Conservation (phyloP, 306 rosid genomes). For the Bauhinia variegata region DNA sequence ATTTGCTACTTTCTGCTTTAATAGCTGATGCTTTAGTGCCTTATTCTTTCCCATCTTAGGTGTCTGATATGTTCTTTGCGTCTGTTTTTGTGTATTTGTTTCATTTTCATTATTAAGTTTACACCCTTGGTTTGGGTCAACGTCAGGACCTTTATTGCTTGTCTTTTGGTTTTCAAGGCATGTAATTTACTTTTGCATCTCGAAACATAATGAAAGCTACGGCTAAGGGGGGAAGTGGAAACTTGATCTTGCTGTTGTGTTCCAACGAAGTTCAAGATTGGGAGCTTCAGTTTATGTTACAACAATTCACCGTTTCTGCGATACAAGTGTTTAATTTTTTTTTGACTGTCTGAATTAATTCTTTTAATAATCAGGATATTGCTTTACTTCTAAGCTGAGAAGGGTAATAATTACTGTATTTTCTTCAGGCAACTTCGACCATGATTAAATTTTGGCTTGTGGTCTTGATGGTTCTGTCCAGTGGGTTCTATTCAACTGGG, state of each 20-base stretch:
- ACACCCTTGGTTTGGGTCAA: not conserved
- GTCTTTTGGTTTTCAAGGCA: slow-evolving; percentile 13
- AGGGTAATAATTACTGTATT: slow-evolving; percentile 29
- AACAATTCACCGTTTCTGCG: not conserved
- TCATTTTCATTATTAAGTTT: slow-evolving; percentile 14
- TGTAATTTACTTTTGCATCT: not conserved
- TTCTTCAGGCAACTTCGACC: slow-evolving; percentile 31
- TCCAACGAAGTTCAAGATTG: not conserved
- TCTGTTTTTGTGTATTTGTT: slow-evolving; percentile 2
- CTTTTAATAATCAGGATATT: slow-evolving; percentile 7
- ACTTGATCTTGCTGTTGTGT: not conserved
- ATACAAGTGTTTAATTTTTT: slow-evolving; percentile 25
- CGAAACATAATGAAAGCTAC: not conserved
- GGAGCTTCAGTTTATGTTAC: slow-evolving; percentile 6
- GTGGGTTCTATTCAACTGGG: slow-evolving; percentile 53
- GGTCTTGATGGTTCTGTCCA: slow-evolving; percentile 49
- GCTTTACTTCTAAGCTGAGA: slow-evolving; percentile 34
- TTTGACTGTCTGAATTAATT: slow-evolving; percentile 7
- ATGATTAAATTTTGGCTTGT: slow-evolving; percentile 59
- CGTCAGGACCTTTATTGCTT: slow-evolving; percentile 25
- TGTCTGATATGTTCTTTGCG: slow-evolving; percentile 10
- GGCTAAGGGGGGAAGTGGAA: not conserved
- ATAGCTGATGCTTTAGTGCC: slow-evolving; percentile 5
- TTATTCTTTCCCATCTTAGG: slow-evolving; percentile 13
- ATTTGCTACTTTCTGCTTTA: slow-evolving; percentile 17